phyloP scores from a whole-genome alignment of 2,329 filamentous ascomycete species.

The Cordyceps javanica region DNA sequence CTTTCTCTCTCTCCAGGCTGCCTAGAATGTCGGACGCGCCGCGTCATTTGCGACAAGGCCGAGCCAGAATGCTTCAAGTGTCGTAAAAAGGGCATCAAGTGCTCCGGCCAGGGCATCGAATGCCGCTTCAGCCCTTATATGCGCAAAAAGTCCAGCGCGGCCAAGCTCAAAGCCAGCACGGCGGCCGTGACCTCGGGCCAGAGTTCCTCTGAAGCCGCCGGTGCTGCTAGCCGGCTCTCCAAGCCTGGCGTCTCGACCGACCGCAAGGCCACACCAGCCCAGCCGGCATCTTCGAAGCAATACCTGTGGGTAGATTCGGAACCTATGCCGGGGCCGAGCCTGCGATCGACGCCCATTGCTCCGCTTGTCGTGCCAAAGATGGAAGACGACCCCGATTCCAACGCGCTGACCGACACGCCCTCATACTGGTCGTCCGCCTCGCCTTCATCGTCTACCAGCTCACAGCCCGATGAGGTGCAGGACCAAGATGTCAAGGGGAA shows the following conservation, averaged over 20 bases:
- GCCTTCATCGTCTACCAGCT: not conserved
- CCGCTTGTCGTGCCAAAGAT: not conserved
- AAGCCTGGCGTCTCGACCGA: not conserved
- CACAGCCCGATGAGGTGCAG: not conserved
- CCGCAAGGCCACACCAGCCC: not conserved
- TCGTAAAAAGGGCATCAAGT: slow-evolving; percentile 31
- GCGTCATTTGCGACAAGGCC: slow-evolving; percentile 33
- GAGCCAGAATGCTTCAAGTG: slow-evolving; percentile 34
- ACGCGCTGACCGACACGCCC: not conserved
- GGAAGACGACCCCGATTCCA: not conserved
- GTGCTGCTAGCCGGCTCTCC: too few species aligned
- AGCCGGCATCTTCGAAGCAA: not conserved
- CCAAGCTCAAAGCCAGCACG: slow-evolving; percentile 14
- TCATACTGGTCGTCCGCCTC: not conserved
- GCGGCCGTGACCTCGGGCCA: not conserved
- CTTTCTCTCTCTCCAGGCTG: slow-evolving; percentile 24
- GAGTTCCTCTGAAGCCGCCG: not conserved
- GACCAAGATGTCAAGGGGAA: not conserved
- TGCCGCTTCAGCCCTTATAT: slow-evolving; percentile 31
- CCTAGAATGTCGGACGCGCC: slow-evolving; percentile 31
- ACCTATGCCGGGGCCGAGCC: not conserved
- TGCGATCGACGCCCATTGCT: not conserved
- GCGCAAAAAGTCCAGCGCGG: slow-evolving; percentile 8
- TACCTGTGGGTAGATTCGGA: slow-evolving; percentile 5
- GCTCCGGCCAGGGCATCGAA: slow-evolving; percentile 31